Base-by-base conservation (phyloP, 192 early-diverging fungal genomes). In the Linnemannia schmuckeri region DNA sequence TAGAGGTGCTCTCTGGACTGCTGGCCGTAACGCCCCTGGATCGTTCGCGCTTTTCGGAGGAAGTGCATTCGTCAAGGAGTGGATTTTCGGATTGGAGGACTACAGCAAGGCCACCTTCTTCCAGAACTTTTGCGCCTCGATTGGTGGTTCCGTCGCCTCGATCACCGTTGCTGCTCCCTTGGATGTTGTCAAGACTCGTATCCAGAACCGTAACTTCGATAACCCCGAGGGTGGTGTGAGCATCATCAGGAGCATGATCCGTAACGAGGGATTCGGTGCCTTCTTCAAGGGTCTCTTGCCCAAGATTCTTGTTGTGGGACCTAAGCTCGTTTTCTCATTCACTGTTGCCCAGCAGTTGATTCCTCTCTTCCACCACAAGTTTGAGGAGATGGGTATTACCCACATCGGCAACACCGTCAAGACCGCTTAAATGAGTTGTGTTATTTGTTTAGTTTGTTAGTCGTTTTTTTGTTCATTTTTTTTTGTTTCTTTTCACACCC, bases 121-220 rank as follows among this genome's bases (percentile, higher is more conserved):
- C 88, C 98, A 99, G 84, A 99, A 98, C 95, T 98, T 98, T 90
- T 94, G 93, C 80, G 93, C 97, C 13, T 99, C 97, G 38, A 98
- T 99, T 83, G 97, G 96, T 77, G 98, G 98, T 61, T 97, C 98
- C 27, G 92, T 98, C 57, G 97, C 98, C 27, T 97, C 96, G 63
- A 95, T 99, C 83, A 95, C 96, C 12, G 95, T 99, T 47, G 96
- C 98, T 47, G 97, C 97, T 35, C 98, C 98, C 71, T 92, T 99
- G 80, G 98, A 99, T 88, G 98, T 99, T 22, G 96, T 99, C 92
- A 99, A 99, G 93, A 99, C 98, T 27, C 96, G 98, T 68, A 99
- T 99, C 88, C 98, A 99, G 90, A 95, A 96, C 72, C 93, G 95
- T 73, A 94, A 97, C 78, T 96, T 94, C 81, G 97, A 96, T 18